Evolutionary conservation across 140 eudicot genomes (phyloP).

Genomic region (Flaveria floridana): DNA sequence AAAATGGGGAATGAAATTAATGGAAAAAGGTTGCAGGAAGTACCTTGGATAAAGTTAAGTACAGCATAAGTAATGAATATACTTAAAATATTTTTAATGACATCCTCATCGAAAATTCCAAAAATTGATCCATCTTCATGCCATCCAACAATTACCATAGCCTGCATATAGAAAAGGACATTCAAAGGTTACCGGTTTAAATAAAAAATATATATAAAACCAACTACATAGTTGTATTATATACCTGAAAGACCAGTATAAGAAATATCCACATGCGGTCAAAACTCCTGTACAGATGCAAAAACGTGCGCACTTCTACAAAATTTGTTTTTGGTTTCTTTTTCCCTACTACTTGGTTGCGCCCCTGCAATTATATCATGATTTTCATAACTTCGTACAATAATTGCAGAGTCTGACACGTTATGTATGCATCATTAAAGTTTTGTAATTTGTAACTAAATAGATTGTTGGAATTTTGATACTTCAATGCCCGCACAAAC

Average conservation of each 20-base stretch:
- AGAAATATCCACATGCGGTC: constrained; percentile 96
- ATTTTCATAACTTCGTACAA: background rate
- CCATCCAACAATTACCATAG: constrained; percentile 96
- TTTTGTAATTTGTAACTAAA: too few species aligned
- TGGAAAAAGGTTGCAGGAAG: background rate
- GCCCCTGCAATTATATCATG: constrained; percentile 44
- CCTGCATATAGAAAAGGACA: constrained; percentile 43
- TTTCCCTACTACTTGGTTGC: constrained; percentile 56
- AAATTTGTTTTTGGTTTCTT: constrained; percentile 91
- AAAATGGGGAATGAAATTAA: constrained; percentile 5
- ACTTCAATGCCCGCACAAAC: too few species aligned
- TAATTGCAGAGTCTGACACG: too few species aligned
- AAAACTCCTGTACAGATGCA: constrained; percentile 91
- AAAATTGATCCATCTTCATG: constrained; percentile 59
- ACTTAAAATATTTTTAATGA: constrained; percentile 68
- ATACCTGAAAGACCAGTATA: constrained; percentile 89
- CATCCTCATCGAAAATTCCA: constrained; percentile 54
- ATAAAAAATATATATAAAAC: constrained; percentile 16
- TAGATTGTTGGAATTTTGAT: too few species aligned
- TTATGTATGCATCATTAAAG: too few species aligned
- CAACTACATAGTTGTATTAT: constrained; percentile 3
- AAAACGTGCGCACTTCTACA: constrained; percentile 94
- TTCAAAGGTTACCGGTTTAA: background rate
- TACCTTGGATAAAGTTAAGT: constrained; percentile 85
- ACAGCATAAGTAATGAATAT: constrained; percentile 84